phyloP scores from a whole-genome alignment of 371 early-diverging fungal genomes.

The Thermomucor indicae-seudaticae region DNA sequence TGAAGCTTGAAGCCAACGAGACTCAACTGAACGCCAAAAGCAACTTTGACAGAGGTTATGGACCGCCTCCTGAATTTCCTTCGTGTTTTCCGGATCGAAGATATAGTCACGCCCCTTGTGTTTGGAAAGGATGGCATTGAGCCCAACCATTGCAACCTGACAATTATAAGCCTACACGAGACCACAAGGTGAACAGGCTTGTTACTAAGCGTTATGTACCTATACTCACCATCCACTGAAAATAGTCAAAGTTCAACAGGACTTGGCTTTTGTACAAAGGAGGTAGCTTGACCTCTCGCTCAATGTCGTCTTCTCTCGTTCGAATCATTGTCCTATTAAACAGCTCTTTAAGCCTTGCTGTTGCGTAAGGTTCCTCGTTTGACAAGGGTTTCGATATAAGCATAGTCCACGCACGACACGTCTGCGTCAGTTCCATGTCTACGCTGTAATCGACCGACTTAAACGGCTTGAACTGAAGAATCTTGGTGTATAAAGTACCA shows the following conservation, averaged over 20 bases:
- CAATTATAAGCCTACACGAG: conserved; percentile 51
- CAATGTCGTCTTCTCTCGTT: conserved; percentile 50
- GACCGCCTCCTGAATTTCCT: conserved; percentile 51
- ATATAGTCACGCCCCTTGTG: conserved; percentile 66
- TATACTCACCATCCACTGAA: conserved; percentile 45
- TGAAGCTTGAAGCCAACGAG: conserved; percentile 10
- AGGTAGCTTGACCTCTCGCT: conserved; percentile 56
- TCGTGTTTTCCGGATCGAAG: conserved; percentile 58
- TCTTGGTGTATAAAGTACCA: too few species aligned
- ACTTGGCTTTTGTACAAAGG: conserved; percentile 53
- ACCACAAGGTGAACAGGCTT: neutral
- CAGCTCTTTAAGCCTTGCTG: conserved; percentile 33
- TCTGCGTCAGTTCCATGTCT: neutral
- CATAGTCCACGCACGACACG: conserved; percentile 40
- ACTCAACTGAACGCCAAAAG: conserved; percentile 55
- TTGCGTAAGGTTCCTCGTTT: conserved; percentile 34
- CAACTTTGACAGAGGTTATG: conserved; percentile 60
- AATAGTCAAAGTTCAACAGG: conserved; percentile 51
- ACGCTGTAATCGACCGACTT: too few species aligned
- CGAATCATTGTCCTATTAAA: conserved; percentile 66
- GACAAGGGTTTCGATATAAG: conserved; percentile 37
- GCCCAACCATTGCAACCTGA: conserved; percentile 56
- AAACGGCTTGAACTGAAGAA: too few species aligned
- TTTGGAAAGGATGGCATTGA: conserved; percentile 64
- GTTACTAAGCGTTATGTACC: neutral